phyloP scores from a whole-genome alignment of 2,329 filamentous ascomycete species.

The Arthrobotrys sphaeroides region DNA sequence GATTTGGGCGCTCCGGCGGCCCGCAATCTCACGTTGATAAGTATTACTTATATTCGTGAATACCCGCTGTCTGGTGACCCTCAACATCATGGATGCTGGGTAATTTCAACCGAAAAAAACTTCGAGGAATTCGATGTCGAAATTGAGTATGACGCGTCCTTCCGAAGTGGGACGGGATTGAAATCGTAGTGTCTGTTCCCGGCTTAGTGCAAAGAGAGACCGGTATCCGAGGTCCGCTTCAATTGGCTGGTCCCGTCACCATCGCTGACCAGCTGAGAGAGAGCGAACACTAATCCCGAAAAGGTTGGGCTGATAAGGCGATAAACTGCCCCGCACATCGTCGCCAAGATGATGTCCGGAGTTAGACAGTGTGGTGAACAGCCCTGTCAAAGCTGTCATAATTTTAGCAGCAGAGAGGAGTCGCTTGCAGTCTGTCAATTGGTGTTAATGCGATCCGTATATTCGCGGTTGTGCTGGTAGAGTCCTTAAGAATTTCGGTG shows the following conservation, averaged over 20 bases:
- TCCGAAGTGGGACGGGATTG: constrained; percentile 14
- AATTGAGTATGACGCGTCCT: constrained; percentile 9
- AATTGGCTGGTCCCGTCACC: constrained; percentile 34
- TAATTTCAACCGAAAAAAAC: not conserved
- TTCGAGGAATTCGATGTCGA: not conserved
- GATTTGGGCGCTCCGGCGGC: not conserved
- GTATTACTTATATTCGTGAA: not conserved
- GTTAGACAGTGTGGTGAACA: not conserved
- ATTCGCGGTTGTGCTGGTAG: constrained; percentile 35
- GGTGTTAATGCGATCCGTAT: constrained; percentile 15
- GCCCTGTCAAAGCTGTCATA: constrained; percentile 9
- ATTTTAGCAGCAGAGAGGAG: constrained; percentile 38
- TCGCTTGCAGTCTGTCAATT: not conserved
- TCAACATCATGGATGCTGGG: not conserved
- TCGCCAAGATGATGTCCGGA: constrained; percentile 19
- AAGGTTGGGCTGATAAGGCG: constrained; percentile 31
- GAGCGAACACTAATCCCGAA: constrained; percentile 18
- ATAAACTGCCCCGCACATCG: constrained; percentile 51
- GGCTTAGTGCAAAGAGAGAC: constrained; percentile 3
- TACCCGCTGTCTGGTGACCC: not conserved
- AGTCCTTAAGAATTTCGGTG: constrained; percentile 25
- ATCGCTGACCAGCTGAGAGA: not conserved
- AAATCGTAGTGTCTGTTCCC: constrained; percentile 13
- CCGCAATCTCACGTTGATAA: not conserved
- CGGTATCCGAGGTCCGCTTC: not conserved